A percentile compares a stretch with the other conserved stretches of the same genome.
Evolutionary conservation across 2,329 filamentous ascomycete species (phyloP).

Genomic region (Thielaviopsis euricoi): DNA sequence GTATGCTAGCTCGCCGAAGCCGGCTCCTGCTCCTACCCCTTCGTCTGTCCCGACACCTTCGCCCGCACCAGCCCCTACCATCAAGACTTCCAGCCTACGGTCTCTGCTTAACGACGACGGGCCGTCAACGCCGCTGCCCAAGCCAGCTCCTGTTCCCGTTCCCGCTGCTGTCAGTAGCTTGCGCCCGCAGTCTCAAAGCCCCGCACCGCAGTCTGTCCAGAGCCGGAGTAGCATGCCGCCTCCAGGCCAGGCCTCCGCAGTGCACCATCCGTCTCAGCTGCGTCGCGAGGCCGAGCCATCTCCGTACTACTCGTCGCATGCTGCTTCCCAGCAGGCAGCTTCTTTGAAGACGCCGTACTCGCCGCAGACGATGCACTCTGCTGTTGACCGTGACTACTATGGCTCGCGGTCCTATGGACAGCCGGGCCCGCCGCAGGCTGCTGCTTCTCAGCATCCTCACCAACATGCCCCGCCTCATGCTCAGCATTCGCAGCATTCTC

Average conservation of each 20-base stretch:
- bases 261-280: conserved; percentile 24
- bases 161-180: conserved; percentile 27
- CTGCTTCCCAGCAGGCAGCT: conserved; percentile 13
- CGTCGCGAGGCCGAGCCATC: conserved; percentile 31
- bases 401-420: conserved; percentile 20
- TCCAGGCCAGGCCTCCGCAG: conserved; percentile 20
- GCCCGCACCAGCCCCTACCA: conserved; percentile 22
- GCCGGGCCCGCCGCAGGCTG: conserved; percentile 18
- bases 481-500: conserved; percentile 27
- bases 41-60: conserved; percentile 12
- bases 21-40: not conserved
- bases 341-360: conserved; percentile 25
- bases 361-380: conserved; percentile 31
- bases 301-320: conserved; percentile 29
- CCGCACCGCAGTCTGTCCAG: conserved; percentile 16
- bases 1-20: conserved; percentile 7
- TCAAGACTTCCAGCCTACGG: conserved; percentile 49
- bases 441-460: conserved; percentile 28
- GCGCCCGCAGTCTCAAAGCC: conserved; percentile 31
- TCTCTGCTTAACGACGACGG: conserved; percentile 45
- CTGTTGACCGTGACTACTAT: conserved; percentile 34
- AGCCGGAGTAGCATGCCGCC: conserved; percentile 23
- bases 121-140: conserved; percentile 25
- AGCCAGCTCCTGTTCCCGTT: conserved; percentile 28
- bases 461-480: conserved; percentile 20